Conservation (phyloP, 495 filamentous ascomycete species). For the Aspergillus haitiensis region DNA sequence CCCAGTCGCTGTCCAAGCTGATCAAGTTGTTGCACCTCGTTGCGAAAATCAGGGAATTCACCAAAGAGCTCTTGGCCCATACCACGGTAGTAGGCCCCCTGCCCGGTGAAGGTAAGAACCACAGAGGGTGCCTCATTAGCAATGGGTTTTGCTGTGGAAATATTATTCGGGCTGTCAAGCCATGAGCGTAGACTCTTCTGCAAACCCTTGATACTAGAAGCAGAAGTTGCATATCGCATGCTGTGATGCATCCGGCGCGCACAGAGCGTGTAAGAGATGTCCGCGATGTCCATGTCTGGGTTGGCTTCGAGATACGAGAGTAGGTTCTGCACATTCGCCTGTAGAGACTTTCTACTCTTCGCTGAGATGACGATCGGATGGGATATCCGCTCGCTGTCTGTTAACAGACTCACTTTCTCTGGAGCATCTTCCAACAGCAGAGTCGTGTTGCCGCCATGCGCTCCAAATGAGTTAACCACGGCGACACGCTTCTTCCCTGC, state of each 20-base stretch:
- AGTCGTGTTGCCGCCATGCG: slow-evolving; percentile 21
- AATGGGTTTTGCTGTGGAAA: background rate
- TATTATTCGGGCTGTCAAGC: background rate
- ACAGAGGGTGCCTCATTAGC: slow-evolving; percentile 6
- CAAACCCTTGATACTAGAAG: slow-evolving; percentile 12
- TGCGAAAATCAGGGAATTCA: slow-evolving; percentile 63
- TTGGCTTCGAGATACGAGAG: slow-evolving; percentile 31
- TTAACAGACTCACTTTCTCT: background rate
- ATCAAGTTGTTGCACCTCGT: slow-evolving; percentile 68
- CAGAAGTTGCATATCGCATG: slow-evolving; percentile 41
- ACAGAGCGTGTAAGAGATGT: slow-evolving; percentile 45
- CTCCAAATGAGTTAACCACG: slow-evolving; percentile 42
- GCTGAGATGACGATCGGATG: slow-evolving; percentile 36
- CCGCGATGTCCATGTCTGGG: slow-evolving; percentile 28
- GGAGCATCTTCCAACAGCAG: slow-evolving; percentile 16
- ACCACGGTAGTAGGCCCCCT: slow-evolving; percentile 52
- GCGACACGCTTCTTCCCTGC: slow-evolving; percentile 21
- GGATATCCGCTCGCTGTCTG: background rate
- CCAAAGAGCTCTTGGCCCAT: slow-evolving; percentile 70
- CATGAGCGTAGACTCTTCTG: background rate
- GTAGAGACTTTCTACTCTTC: slow-evolving; percentile 36
- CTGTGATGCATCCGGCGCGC: slow-evolving; percentile 38
- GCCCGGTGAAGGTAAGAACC: slow-evolving; percentile 31
- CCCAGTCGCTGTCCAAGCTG: slow-evolving; percentile 64
- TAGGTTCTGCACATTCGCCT: slow-evolving; percentile 35